Evolutionary conservation across 805 yeast genomes (phyloP).

Genomic region (Clavispora fructus): DNA sequence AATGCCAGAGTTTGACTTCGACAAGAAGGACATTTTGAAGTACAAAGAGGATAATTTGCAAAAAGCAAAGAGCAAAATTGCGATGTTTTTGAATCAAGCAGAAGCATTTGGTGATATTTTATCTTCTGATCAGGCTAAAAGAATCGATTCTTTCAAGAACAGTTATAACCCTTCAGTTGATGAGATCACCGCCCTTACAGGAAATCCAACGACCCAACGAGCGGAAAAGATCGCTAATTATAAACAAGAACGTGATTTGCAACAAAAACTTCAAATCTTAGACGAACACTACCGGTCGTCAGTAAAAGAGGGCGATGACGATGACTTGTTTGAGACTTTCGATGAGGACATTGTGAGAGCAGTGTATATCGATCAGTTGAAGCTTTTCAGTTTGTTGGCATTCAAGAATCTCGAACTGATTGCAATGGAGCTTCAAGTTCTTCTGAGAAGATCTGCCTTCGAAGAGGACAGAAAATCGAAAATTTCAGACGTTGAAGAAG

Average conservation of each 20-base stretch:
- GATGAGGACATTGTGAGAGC: conserved; percentile 65
- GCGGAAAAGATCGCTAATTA: conserved; percentile 68
- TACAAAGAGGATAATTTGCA: conserved; percentile 23
- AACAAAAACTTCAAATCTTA: conserved; percentile 37
- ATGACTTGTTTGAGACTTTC: conserved; percentile 21
- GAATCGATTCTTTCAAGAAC: conserved; percentile 36
- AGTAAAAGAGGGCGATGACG: conserved; percentile 9
- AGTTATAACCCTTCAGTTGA: conserved; percentile 38
- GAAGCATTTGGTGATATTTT: conserved; percentile 26
- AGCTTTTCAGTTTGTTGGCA: conserved; percentile 46
- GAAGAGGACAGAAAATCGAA: conserved; percentile 4
- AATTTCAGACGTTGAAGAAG: conserved; percentile 5
- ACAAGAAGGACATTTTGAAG: conserved; percentile 13
- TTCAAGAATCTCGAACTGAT: conserved; percentile 54
- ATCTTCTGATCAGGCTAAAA: conserved; percentile 28
- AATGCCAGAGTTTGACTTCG: not conserved
- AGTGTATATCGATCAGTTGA: conserved; percentile 52
- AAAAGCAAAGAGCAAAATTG: conserved; percentile 34
- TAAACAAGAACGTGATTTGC: conserved; percentile 54
- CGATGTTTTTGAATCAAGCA: conserved; percentile 24
- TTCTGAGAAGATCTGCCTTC: conserved; percentile 38
- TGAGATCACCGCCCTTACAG: conserved; percentile 20
- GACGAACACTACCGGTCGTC: conserved; percentile 18
- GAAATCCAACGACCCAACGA: conserved; percentile 46
- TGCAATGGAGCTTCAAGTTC: conserved; percentile 61